A percentile compares a stretch with the other conserved stretches of the same genome.
Conservation (phyloP, 805 yeast genomes). For the Blastobotrys terrestris region DNA sequence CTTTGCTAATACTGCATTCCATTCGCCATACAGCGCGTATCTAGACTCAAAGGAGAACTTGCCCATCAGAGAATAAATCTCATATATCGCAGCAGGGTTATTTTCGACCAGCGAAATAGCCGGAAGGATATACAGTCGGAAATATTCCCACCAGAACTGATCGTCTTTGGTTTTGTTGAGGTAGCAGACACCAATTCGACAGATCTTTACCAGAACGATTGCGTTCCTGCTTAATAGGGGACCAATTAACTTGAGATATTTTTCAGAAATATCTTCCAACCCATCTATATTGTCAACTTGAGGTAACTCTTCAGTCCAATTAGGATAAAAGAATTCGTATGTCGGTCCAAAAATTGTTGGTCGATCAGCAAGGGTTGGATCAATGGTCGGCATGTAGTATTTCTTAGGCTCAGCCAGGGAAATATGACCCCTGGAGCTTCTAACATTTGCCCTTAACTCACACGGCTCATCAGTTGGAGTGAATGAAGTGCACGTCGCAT, state of each 20-base stretch:
- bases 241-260: slow-evolving; percentile 49
- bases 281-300: slow-evolving; percentile 36
- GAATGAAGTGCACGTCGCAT: slow-evolving; percentile 14
- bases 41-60: slow-evolving; percentile 56
- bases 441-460: neutral
- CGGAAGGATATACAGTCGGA: slow-evolving; percentile 63
- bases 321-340: slow-evolving; percentile 38
- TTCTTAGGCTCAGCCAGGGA: neutral
- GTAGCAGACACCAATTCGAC: slow-evolving; percentile 52
- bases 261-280: slow-evolving; percentile 42
- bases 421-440: neutral
- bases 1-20: slow-evolving; percentile 52
- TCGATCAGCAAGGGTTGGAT: neutral
- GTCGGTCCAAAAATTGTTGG: neutral
- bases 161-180: slow-evolving; percentile 12
- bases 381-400: neutral
- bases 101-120: slow-evolving; percentile 46
- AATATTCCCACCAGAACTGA: slow-evolving; percentile 51
- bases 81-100: slow-evolving; percentile 55
- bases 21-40: slow-evolving; percentile 75
- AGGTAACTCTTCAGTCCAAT: slow-evolving; percentile 45
- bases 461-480: neutral
- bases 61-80: slow-evolving; percentile 49
- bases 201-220: slow-evolving; percentile 47
- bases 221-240: slow-evolving; percentile 46